A percentile compares a stretch with the other conserved stretches of the same genome.
These are phyloP conservation scores for Botrytis aclada DNA, from an alignment of 2,329 filamentous ascomycete genomes.

Conservation along the genomic window DNA sequence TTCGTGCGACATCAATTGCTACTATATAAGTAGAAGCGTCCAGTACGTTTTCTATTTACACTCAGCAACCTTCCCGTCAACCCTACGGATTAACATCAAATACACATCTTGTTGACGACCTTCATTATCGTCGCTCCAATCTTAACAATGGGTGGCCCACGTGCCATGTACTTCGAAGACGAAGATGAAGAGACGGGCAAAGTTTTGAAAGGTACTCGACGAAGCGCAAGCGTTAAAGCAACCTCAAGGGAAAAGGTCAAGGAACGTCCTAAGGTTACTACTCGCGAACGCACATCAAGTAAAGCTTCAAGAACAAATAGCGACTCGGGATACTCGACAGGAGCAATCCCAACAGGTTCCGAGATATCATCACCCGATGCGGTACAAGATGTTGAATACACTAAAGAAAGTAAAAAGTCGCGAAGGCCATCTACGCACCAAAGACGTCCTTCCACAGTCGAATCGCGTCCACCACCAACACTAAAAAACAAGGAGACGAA, in stretches of 20 bases:
- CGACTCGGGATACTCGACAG: slow-evolving; percentile 21
- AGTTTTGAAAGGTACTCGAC: slow-evolving; percentile 28
- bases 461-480: slow-evolving; percentile 10
- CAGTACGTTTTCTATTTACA: neutral
- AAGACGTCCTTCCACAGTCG: slow-evolving; percentile 6
- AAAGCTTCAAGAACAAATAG: slow-evolving; percentile 17
- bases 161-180: slow-evolving; percentile 33
- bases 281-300: slow-evolving; percentile 14
- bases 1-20: slow-evolving; percentile 16
- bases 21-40: slow-evolving; percentile 17
- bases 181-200: slow-evolving; percentile 30
- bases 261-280: slow-evolving; percentile 12
- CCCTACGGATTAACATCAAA: neutral
- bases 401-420: slow-evolving; percentile 9
- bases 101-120: slow-evolving; percentile 6
- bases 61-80: neutral
- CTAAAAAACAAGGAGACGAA: slow-evolving; percentile 8
- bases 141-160: slow-evolving; percentile 23
- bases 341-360: slow-evolving; percentile 11
- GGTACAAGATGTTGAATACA: slow-evolving; percentile 1
- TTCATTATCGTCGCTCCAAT: slow-evolving; percentile 16
- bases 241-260: slow-evolving; percentile 25
- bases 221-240: slow-evolving; percentile 25
- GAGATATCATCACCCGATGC: slow-evolving; percentile 15
- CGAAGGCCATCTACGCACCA: slow-evolving; percentile 5